Conservation (phyloP, 2,329 filamentous ascomycete genomes). For the Diaporthe humulicola region DNA sequence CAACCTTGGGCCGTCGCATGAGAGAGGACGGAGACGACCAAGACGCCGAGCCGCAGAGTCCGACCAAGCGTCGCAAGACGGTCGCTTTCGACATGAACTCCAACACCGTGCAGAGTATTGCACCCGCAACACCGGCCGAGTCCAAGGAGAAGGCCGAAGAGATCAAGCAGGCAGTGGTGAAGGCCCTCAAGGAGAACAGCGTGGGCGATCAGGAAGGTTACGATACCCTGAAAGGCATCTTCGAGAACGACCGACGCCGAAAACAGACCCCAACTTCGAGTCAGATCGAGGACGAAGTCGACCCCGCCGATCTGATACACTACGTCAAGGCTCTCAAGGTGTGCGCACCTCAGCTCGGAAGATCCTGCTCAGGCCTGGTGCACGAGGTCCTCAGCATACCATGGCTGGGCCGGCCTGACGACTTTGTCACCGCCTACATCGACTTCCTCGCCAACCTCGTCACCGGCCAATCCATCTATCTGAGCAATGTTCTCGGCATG, state of each 20-base stretch:
- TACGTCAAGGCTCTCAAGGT: slow-evolving; percentile 75
- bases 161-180: slow-evolving; percentile 67
- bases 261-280: slow-evolving; percentile 47
- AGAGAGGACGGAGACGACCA: slow-evolving; percentile 53
- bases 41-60: slow-evolving; percentile 56
- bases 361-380: slow-evolving; percentile 71
- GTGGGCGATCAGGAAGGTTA: slow-evolving; percentile 72
- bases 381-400: slow-evolving; percentile 70
- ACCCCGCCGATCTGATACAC: slow-evolving; percentile 68
- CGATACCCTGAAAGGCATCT: slow-evolving; percentile 71
- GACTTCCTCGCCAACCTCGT: slow-evolving; percentile 79
- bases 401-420: slow-evolving; percentile 75
- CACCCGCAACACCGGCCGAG: slow-evolving; percentile 65
- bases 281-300: slow-evolving; percentile 61
- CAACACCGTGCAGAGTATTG: slow-evolving; percentile 69
- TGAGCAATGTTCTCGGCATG: slow-evolving; percentile 81
- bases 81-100: slow-evolving; percentile 71
- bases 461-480: slow-evolving; percentile 85
- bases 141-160: slow-evolving; percentile 69
- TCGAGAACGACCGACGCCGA: slow-evolving; percentile 62
- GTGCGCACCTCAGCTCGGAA: slow-evolving; percentile 71
- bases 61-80: slow-evolving; percentile 65
- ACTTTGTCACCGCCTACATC: slow-evolving; percentile 76
- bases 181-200: slow-evolving; percentile 68
- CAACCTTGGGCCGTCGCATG: slow-evolving; percentile 31